Evolutionary conservation across 2,329 filamentous ascomycete genomes (phyloP), one percentile per base, ranked within the genome.

Genomic region (Chrysoporthe deuterocubensis): DNA sequence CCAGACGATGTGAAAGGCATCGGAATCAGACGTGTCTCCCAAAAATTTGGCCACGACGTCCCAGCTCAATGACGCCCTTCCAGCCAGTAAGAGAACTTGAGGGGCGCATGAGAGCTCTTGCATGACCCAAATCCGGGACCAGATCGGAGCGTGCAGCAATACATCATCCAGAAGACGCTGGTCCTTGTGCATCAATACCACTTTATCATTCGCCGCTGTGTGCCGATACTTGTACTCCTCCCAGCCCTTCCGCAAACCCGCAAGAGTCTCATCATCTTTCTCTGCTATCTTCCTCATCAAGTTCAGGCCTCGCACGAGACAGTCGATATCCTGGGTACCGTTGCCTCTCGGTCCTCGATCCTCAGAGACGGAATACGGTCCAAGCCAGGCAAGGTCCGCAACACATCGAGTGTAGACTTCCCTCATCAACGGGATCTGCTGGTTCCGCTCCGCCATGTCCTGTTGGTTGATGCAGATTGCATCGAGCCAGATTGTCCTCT

Each of bases 371-470:
- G 50, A 6, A 32, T 32, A 7, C 14, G 50, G 50, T 13, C 50
- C 50, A 34, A 69, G 65, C 67, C 69, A 71, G 44, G 62, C 67
- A 18, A 67, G 4, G 13, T 67, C 67, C 1, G 44, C 11, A 11
- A 8, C 21, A 34, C 63, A 65, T 11, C 50, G 44, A 3, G 44
- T 21, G 44, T 70, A 83, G 13, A 78, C 78, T 46, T 76, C 78
- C 44, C 78, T 77, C 66, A 81, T 79, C 64, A 70, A 62, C 18
- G 54, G 52, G 18, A 70, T 68, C 65, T 72, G 65, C 16, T 65
- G 60, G 62, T 50, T 67, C 52, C 67, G 67, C 62, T 72, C 70
- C 3, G 26, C 64, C 5, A n/a, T n/a, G 65, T 71, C 67, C 8
- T 44, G 26, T 56, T 70, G 70, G 62, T 70, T 70, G 69, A 72